Evolutionary conservation across 2,329 filamentous ascomycete genomes (phyloP), one percentile per base, ranked within the genome.

Genomic region (Ophiostoma pallidulum): DNA sequence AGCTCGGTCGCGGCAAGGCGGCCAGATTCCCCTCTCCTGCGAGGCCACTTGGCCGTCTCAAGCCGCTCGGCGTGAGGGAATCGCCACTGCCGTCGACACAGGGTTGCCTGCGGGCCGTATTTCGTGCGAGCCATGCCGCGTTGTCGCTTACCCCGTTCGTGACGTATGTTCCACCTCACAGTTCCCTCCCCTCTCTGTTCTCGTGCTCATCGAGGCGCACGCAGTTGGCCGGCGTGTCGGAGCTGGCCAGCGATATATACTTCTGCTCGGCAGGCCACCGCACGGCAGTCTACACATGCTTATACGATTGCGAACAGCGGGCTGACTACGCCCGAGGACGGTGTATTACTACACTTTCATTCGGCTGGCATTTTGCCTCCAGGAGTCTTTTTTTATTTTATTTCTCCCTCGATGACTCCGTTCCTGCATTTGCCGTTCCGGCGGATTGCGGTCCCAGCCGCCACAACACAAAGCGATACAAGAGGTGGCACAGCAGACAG

Each of bases 381-480:
- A n/a, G n/a, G n/a, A n/a, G n/a, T n/a, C n/a, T n/a, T 12, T 41
- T 7, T 24, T 10, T 18, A 8, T 33, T 10, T 36, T 28, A 24
- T 43, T 28, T 28, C 32, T 22, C 33, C 22, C 29, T 19, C 24
- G 13, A n/a, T 45, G 32, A 29, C 42, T 38, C 14, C 32, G 42
- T 37, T 45, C 32, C 42, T 37, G 42, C 42, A 45, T 45, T 45
- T 31, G 42, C 39, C 31, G 14, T 32, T 48, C 35, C 39, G 45
- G 39, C 19, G 33, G 18, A 14, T 37, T 32, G 16, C 38, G 45
- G 45, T 26, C 31, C 45, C 45, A 33, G 38, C 45, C 31, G 31
- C 33, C 45, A 37, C 31, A 22, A 47, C 32, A 20, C 44, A 33
- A 33, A 26, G 37, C 41, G n/a, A 32, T 10, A 47, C 29, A 18